A percentile compares a stretch with the other conserved stretches of the same genome.
phyloP scores from a whole-genome alignment of 305 asterid species.

The Rubia peregrina region DNA sequence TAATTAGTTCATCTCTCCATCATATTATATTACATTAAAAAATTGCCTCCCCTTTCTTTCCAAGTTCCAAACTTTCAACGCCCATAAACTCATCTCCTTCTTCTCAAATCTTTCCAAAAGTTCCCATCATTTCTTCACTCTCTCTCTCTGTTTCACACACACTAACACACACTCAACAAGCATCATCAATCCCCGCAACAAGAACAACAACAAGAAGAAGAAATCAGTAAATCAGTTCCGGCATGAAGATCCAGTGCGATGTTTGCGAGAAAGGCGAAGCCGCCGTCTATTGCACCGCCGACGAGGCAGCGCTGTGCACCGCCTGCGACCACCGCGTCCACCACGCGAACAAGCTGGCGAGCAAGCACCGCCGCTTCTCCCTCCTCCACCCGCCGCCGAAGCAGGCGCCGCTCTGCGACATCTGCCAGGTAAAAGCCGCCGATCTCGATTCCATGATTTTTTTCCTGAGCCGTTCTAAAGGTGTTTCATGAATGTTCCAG shows the following conservation, averaged over 20 bases:
- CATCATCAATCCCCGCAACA: neutral
- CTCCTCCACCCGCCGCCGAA: too few relatives aligned
- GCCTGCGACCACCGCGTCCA: too few relatives aligned
- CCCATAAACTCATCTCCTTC: conserved; percentile 8
- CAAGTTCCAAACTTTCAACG: conserved; percentile 24
- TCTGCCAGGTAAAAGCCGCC: neutral
- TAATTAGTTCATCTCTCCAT: neutral
- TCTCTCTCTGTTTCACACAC: too few relatives aligned
- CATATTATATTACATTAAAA: neutral
- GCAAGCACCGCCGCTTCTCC: too few relatives aligned
- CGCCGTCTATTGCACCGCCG: too few relatives aligned
- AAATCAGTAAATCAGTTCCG: neutral
- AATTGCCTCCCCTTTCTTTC: neutral
- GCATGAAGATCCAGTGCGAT: conserved; percentile 91
- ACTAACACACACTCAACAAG: too few relatives aligned
- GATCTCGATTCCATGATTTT: neutral
- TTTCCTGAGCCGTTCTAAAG: neutral
- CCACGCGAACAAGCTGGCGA: too few relatives aligned
- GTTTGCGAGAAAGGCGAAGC: conserved; percentile 70
- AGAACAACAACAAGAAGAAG: neutral
- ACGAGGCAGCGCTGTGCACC: too few relatives aligned
- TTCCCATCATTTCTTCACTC: too few relatives aligned
- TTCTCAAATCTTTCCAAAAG: conserved; percentile 1
- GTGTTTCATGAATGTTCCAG: conserved; percentile 26
- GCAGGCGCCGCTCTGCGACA: too few relatives aligned